A percentile compares a stretch with the other conserved stretches of the same genome.
These are phyloP conservation scores for Cytospora schulzeri DNA, from an alignment of 2,329 filamentous ascomycete species.

Conservation along the genomic window DNA sequence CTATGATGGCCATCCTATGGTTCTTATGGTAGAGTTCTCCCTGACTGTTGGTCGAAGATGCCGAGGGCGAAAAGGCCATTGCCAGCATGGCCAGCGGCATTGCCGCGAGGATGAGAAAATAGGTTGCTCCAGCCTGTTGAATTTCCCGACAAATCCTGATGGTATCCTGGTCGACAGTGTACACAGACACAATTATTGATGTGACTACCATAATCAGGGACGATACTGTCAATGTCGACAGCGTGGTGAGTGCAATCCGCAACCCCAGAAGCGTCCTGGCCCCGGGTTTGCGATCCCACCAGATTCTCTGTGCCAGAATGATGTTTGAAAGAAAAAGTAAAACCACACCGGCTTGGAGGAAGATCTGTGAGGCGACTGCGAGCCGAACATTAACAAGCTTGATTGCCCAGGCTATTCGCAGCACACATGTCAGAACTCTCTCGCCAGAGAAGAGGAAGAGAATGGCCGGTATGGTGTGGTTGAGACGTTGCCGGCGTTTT, in stretches of 20 bases:
- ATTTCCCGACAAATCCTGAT: constrained; percentile 60
- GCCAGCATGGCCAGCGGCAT: constrained; percentile 61
- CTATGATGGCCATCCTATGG: constrained; percentile 66
- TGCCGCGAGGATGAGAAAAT: constrained; percentile 66
- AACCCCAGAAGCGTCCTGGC: constrained; percentile 67
- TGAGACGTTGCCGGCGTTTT: constrained; percentile 53
- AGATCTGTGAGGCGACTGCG: constrained; percentile 64
- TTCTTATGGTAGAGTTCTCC: constrained; percentile 68
- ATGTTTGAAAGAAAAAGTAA: constrained; percentile 78
- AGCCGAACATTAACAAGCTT: constrained; percentile 43
- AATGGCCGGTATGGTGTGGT: constrained; percentile 60
- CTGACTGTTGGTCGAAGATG: constrained; percentile 34
- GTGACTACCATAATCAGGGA: constrained; percentile 70
- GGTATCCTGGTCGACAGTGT: constrained; percentile 58
- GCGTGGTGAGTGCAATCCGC: constrained; percentile 53
- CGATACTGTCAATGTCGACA: constrained; percentile 61
- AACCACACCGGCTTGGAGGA: constrained; percentile 72
- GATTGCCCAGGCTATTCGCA: constrained; percentile 56
- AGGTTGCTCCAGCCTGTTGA: constrained; percentile 63
- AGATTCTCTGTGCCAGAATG: constrained; percentile 72
- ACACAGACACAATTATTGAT: constrained; percentile 66
- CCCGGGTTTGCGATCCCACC: constrained; percentile 71
- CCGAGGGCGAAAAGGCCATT: constrained; percentile 45
- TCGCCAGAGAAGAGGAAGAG: constrained; percentile 61
- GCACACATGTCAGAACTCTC: constrained; percentile 52